Conservation (phyloP, 2,329 filamentous ascomycete genomes). For the Penicillium expansum region DNA sequence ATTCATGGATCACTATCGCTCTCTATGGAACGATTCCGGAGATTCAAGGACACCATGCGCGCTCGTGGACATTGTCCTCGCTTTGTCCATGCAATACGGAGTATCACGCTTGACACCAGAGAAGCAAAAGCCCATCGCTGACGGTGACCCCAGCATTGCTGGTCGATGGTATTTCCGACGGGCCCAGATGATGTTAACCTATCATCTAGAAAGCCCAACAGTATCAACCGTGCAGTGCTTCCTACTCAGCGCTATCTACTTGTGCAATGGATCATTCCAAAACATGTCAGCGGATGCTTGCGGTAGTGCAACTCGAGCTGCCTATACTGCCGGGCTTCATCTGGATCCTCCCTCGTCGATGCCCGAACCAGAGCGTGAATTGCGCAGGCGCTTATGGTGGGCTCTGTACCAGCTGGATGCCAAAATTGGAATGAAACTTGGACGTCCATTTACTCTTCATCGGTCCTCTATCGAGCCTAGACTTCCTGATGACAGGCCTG, state of each 20-base stretch:
- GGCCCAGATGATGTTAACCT: not conserved
- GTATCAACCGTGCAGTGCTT: not conserved
- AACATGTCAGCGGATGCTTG: not conserved
- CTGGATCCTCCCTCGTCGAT: not conserved
- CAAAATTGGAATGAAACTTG: not conserved
- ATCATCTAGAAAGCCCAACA: not conserved
- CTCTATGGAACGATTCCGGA: not conserved
- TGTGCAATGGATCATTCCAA: not conserved
- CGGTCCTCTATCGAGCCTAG: not conserved
- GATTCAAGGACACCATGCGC: not conserved
- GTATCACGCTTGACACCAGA: not conserved
- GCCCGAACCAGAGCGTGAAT: not conserved
- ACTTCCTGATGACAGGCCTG: not conserved
- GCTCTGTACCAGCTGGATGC: not conserved
- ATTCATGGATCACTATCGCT: not conserved
- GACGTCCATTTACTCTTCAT: not conserved
- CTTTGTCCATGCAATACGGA: not conserved
- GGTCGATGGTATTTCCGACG: not conserved
- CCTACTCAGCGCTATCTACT: not conserved
- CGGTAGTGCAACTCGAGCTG: not conserved
- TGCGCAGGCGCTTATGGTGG: not conserved
- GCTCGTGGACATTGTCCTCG: not conserved
- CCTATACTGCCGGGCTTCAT: not conserved
- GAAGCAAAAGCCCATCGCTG: not conserved
- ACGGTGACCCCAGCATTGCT: not conserved